A percentile compares a stretch with the other conserved stretches of the same genome.
phyloP scores from a whole-genome alignment of 805 yeast species.

The Metschnikowia peoriensis region DNA sequence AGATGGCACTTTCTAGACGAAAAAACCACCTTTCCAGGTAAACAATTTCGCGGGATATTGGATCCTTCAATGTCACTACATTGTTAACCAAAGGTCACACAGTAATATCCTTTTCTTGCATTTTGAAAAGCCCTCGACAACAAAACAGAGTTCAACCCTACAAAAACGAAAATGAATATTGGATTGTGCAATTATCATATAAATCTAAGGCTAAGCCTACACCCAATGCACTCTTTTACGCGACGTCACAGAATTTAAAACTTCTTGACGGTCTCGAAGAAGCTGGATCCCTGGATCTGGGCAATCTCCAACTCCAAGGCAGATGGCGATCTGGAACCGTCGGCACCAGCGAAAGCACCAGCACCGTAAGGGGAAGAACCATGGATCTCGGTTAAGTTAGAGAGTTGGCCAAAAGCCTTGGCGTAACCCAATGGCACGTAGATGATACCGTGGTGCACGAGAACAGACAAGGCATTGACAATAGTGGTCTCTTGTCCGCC shows the following conservation, averaged over 20 bases:
- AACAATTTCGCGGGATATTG: no score
- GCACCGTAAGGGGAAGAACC: slow-evolving; percentile 22
- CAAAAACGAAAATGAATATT: no score
- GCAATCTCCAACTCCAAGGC: slow-evolving; percentile 24
- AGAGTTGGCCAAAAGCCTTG: slow-evolving; percentile 19
- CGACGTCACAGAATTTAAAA: slow-evolving; percentile 7
- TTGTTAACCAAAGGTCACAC: no score
- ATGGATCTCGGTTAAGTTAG: slow-evolving; percentile 19
- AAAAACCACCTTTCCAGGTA: no score
- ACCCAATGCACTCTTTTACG: no score
- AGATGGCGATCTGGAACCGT: slow-evolving; percentile 21
- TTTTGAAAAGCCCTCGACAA: no score
- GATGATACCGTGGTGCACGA: slow-evolving; percentile 22
- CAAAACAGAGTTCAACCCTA: no score
- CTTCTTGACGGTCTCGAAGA: slow-evolving; percentile 20
- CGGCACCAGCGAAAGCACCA: slow-evolving; percentile 20
- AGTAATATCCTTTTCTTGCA: no score
- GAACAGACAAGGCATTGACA: slow-evolving; percentile 20
- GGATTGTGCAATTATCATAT: no score
- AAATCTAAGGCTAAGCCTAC: no score
- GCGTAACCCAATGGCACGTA: slow-evolving; percentile 23
- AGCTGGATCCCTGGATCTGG: slow-evolving; percentile 19
- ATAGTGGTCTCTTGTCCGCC: slow-evolving; percentile 22
- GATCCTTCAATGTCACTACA: no score
- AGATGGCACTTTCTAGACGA: no score